These are phyloP conservation scores for Agarophyton chilense DNA, from an alignment of 23 red algal genomes.

Conservation along the genomic window DNA sequence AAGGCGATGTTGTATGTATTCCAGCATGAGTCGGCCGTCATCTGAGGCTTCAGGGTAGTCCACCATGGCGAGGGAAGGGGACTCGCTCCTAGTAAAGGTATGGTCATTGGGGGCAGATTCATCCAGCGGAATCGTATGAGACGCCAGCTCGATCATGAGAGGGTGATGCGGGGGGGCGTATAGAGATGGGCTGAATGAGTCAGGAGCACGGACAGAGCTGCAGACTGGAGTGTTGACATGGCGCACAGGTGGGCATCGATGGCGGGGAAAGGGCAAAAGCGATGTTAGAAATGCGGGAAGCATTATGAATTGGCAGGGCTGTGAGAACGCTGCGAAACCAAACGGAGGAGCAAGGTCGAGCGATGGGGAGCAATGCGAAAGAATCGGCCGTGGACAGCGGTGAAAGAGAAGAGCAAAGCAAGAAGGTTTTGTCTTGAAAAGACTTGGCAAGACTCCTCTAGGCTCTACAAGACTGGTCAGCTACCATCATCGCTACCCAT, in stretches of 20 bases:
- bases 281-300: neutral
- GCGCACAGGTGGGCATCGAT: neutral
- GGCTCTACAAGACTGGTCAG: too few relatives aligned
- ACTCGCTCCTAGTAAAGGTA: neutral
- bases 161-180: neutral
- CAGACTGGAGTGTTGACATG: neutral
- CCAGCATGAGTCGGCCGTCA: constrained; percentile 6
- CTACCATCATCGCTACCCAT: too few relatives aligned
- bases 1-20: constrained; percentile 11
- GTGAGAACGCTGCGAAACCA: neutral
- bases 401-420: too few relatives aligned
- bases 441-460: too few relatives aligned
- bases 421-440: too few relatives aligned
- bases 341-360: neutral
- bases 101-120: constrained; percentile 6
- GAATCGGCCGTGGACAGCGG: too few relatives aligned
- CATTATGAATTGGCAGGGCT: neutral
- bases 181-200: constrained; percentile 26
- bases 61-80: constrained; percentile 12
- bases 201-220: constrained; percentile 15
- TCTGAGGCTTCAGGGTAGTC: constrained; percentile 35
- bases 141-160: constrained; percentile 30
- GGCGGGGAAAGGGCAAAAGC: neutral
- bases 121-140: constrained; percentile 22
- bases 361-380: neutral